A percentile compares a stretch with the other conserved stretches of the same genome.
These are phyloP conservation scores for Circinella umbellata DNA, from an alignment of 371 early-diverging fungal genomes.

Conservation along the genomic window DNA sequence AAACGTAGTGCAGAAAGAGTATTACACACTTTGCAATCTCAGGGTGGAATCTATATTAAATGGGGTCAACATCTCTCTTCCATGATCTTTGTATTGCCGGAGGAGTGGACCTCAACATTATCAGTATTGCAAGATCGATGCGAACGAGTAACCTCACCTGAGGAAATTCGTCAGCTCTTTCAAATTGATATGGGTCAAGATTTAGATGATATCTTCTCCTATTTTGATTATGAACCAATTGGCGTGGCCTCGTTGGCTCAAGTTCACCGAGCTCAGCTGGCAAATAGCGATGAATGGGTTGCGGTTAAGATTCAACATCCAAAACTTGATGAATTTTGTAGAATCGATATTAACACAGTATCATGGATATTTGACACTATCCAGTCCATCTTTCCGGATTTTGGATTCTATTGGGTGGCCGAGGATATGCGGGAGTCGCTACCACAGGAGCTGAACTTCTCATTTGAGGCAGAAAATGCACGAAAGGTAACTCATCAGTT, in stretches of 20 bases:
- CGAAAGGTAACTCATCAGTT: constrained; percentile 66
- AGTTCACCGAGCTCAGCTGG: constrained; percentile 77
- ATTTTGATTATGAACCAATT: constrained; percentile 72
- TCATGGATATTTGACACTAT: constrained; percentile 66
- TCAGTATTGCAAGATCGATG: constrained; percentile 85
- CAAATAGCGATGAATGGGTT: constrained; percentile 58
- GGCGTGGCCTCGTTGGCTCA: constrained; percentile 88
- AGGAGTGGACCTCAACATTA: constrained; percentile 89
- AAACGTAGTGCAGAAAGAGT: constrained; percentile 63
- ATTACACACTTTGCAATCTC: constrained; percentile 55
- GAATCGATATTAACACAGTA: constrained; percentile 81
- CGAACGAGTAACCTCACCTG: constrained; percentile 61
- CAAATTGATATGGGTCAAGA: constrained; percentile 61
- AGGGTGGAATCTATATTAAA: constrained; percentile 94
- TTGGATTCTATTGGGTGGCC: constrained; percentile 91
- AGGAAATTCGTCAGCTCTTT: constrained; percentile 70
- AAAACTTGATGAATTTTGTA: constrained; percentile 70
- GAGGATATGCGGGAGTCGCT: constrained; percentile 86
- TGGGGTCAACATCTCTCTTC: constrained; percentile 91
- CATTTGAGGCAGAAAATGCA: constrained; percentile 79
- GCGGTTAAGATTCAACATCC: constrained; percentile 96
- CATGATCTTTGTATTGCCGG: constrained; percentile 84
- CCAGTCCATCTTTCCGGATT: constrained; percentile 80
- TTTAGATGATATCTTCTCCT: constrained; percentile 60
- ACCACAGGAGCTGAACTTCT: constrained; percentile 90